phyloP scores from a whole-genome alignment of 2,329 filamentous ascomycete species.

The Monilinia aucupariae region DNA sequence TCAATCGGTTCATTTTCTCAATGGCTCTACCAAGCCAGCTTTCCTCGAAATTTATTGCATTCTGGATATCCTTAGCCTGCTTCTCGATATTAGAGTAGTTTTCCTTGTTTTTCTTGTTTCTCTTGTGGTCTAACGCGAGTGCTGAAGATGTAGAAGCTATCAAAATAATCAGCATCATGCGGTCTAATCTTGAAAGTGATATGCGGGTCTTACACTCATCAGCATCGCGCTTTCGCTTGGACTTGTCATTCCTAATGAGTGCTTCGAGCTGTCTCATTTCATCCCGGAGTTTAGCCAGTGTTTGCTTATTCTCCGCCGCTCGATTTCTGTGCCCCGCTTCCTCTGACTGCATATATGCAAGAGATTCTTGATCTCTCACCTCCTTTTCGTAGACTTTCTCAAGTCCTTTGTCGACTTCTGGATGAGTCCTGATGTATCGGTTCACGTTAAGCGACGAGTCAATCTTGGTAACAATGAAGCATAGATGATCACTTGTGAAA shows the following conservation, averaged over 20 bases:
- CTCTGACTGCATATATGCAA: not conserved
- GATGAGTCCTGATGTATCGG: constrained; percentile 17
- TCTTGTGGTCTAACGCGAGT: not conserved
- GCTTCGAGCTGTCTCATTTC: not conserved
- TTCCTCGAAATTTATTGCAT: not conserved
- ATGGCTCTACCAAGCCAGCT: not conserved
- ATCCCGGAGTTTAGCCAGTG: not conserved
- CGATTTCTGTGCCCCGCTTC: not conserved
- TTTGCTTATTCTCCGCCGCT: not conserved
- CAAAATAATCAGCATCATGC: not conserved
- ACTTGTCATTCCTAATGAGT: not conserved
- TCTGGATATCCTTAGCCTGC: not conserved
- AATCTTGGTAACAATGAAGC: constrained; percentile 24
- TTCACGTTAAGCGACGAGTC: constrained; percentile 17
- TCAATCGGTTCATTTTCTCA: not conserved
- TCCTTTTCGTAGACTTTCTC: not conserved
- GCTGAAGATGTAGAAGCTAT: not conserved
- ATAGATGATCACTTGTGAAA: constrained; percentile 20
- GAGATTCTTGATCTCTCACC: not conserved
- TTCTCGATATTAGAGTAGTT: not conserved
- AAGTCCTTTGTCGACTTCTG: constrained; percentile 8
- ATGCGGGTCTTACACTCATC: not conserved
- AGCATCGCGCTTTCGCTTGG: not conserved
- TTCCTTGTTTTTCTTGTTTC: not conserved
- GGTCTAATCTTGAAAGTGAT: not conserved